Base-by-base conservation (phyloP, 108 stramenopile genomes). In the Heterococcus sp. region DNA sequence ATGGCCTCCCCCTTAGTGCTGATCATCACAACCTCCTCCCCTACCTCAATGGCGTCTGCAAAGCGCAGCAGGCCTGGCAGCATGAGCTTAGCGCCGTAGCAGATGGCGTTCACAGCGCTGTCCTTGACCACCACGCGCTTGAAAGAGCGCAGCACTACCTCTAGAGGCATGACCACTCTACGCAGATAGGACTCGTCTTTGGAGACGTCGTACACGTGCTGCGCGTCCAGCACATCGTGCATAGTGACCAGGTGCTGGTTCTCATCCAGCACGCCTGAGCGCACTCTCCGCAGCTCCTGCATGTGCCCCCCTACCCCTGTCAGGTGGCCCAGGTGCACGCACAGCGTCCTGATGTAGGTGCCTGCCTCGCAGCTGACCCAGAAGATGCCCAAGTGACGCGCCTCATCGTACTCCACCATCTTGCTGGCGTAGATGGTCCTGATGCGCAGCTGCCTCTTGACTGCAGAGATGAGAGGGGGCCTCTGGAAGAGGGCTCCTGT, bases 11-110 rank as follows among this genome's bases (percentile, higher is more conserved):
- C 97, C 94, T 99, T 99, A 80, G 97, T 99, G 67, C 97, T 98
- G 94, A 99, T 94, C 69, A 99, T 79, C 36, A 99, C 97, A 33
- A 99, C 96, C 90, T 99, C 99, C 66, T 93, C 91, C 78, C 92
- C 92, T 46, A 96, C 84, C 87, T 98, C 97, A 75, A 99, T 95
- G 80, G 93, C 94, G 85, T 98, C 95, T 3, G 97, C 97, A 87
- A 98, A 99, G 71, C 99, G 90, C 38, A 99, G 76, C 67, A 99
- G 76, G 37, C 98, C 98, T 3, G 99, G 99, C 66, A 98, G 94
- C 97, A 98, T 98, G 11, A 99, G 89, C 90, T 98, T 98, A 72
- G 99, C 99, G n/a, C 99, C 99, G 87, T 99, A 99, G 88, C 99
- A 99, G 85, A 99, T 95, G 30, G 99, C 97, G 87, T 99, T 99